A percentile compares a stretch with the other conserved stretches of the same genome.
Conservation (phyloP, 257 asterid species). For the Solanum arcanum region DNA sequence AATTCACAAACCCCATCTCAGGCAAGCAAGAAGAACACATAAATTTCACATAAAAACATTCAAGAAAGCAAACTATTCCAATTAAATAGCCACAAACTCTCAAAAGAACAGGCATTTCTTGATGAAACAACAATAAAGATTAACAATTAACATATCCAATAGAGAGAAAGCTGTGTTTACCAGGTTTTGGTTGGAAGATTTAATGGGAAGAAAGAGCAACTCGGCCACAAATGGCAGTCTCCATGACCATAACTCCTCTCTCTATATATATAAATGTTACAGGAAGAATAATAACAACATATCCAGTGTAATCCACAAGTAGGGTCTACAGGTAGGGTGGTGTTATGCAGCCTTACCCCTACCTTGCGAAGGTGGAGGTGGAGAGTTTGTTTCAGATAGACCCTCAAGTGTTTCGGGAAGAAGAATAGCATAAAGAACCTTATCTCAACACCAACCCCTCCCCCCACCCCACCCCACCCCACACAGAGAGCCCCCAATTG, state of each 20-base stretch:
- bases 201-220: conserved; percentile 50
- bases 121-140: not conserved
- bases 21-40: not conserved
- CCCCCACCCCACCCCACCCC: not conserved
- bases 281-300: not conserved
- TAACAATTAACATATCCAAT: not conserved
- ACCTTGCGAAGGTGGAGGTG: not conserved
- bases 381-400: not conserved
- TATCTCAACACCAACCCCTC: not conserved
- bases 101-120: not conserved
- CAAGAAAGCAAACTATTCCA: not conserved
- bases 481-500: not conserved
- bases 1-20: not conserved
- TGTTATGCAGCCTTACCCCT: not conserved
- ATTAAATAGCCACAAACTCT: not conserved
- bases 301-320: not conserved
- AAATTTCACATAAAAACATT: not conserved
- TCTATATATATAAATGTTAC: not conserved
- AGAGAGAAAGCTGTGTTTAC: conserved; percentile 15
- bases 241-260: conserved; percentile 23
- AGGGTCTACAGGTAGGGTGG: not conserved
- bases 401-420: not conserved
- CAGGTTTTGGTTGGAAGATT: conserved; percentile 33
- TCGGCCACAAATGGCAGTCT: conserved; percentile 56
- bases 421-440: not conserved